Evolutionary conservation across 2,329 filamentous ascomycete genomes (phyloP), one percentile per base, ranked within the genome.

Genomic region (Fusarium burgessii): DNA sequence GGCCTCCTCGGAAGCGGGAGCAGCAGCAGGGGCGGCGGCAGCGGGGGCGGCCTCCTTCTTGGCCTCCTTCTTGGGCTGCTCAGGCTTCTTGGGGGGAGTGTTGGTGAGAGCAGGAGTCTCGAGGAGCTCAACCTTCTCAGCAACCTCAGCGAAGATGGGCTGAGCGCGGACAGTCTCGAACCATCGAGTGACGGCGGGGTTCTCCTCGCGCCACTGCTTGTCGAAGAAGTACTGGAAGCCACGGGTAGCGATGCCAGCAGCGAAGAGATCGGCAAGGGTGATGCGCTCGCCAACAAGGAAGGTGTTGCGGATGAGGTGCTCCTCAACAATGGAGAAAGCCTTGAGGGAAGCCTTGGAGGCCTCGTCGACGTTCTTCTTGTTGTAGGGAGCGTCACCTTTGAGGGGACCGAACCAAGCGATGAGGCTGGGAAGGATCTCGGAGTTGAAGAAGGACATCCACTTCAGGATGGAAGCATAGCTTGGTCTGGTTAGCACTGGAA

Each of bases 371-470:
- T 85, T 87, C 93, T 97, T 98, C 93, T 98, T 99, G 92, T 98
- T 98, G 91, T 98, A 99, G 76, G 91, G 86, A 78, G 90, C 89
- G 78, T 87, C 85, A 81, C 96, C 96, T 77, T 94, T 82, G 76
- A 98, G 91, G 76, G 96, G 96, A 76, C 89, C 89, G 90, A 93
- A 96, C 93, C 94, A 98, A 81, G 83, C 87, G 84, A 87, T 91
- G 75, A 98, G 85, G 74, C 85, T 82, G 73, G 89, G 82, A 76
- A 97, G 88, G 79, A 98, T 82, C 88, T 99, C 95, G 67, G 85
- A 82, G 91, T 98, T 99, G 90, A 92, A 93, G 86, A 91, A 98
- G 75, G 95, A 98, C 92, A 98, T 91, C 96, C 96, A 99, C 85
- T 93, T 93, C 82, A 99, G 89, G 84, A 99, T 99, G 77, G 95